Conservation (phyloP, 148 eudicot genomes). For the Persicaria maculosa region DNA sequence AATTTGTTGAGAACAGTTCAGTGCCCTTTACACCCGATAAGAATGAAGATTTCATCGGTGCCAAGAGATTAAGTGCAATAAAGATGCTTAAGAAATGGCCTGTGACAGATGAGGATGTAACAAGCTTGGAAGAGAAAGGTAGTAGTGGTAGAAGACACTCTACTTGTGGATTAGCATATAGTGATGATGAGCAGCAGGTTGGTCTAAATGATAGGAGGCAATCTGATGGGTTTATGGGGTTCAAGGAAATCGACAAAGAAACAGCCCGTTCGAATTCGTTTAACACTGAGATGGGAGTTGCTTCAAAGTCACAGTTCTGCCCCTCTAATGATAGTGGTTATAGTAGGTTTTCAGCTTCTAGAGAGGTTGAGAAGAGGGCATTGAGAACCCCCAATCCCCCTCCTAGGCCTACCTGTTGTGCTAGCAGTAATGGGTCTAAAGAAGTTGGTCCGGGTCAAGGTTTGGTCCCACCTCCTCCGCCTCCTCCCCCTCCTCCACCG, state of each 20-base stretch:
- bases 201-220: slow-evolving; percentile 41
- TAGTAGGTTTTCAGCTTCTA: slow-evolving; percentile 17
- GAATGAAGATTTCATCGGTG: slow-evolving; percentile 31
- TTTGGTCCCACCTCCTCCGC: slow-evolving; percentile 42
- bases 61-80: slow-evolving; percentile 33
- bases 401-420: slow-evolving; percentile 56
- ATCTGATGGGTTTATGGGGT: slow-evolving; percentile 60
- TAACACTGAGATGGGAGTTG: slow-evolving; percentile 29
- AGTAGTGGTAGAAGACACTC: slow-evolving; percentile 46
- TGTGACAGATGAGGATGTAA: slow-evolving; percentile 41
- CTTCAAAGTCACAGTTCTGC: slow-evolving; percentile 17
- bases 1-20: slow-evolving; percentile 22
- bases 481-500: slow-evolving; percentile 59
- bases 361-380: slow-evolving; percentile 52
- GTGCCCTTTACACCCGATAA: slow-evolving; percentile 20
- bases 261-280: slow-evolving; percentile 13
- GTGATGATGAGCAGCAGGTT: slow-evolving; percentile 30
- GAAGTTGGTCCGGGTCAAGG: slow-evolving; percentile 25
- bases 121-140: slow-evolving; percentile 24
- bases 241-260: slow-evolving; percentile 38
- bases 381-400: slow-evolving; percentile 80
- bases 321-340: slow-evolving; percentile 10
- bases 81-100: slow-evolving; percentile 62
- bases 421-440: slow-evolving; percentile 16
- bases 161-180: slow-evolving; percentile 52